Evolutionary conservation across 192 early-diverging fungal genomes (phyloP).

Genomic region (Coemansia sp.): DNA sequence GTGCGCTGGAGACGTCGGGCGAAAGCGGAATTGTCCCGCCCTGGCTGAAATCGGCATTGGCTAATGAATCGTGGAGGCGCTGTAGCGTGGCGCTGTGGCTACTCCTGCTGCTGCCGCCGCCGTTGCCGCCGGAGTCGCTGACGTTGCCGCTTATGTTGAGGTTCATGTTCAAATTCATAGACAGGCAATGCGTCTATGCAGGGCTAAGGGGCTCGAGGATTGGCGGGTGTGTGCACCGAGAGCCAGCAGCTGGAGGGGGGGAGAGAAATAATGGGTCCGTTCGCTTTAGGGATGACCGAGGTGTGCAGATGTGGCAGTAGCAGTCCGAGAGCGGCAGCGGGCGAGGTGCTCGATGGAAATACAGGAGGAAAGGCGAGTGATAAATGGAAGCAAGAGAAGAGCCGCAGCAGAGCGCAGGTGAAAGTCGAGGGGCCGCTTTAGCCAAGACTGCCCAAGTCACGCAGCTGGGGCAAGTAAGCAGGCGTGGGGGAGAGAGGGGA

Average conservation of each 20-base stretch:
- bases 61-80: conserved; percentile 40
- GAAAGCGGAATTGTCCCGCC: conserved; percentile 38
- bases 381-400: not conserved
- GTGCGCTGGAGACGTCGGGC: conserved; percentile 29
- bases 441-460: too few relatives aligned
- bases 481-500: not conserved
- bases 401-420: not conserved
- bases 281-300: too few relatives aligned
- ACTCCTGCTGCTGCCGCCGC: conserved; percentile 5
- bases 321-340: too few relatives aligned
- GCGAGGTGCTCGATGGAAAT: too few relatives aligned
- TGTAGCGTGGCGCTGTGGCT: conserved; percentile 26
- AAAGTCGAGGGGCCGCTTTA: too few relatives aligned
- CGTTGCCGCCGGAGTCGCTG: conserved; percentile 7
- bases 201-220: too few relatives aligned
- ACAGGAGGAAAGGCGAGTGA: too few relatives aligned
- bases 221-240: too few relatives aligned
- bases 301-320: too few relatives aligned
- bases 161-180: conserved; percentile 19
- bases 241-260: too few relatives aligned
- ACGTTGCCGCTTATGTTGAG: conserved; percentile 19
- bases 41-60: conserved; percentile 23
- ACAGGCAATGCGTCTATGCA: too few relatives aligned
- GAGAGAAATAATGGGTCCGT: too few relatives aligned
- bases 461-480: not conserved